Base-by-base conservation (phyloP, 306 rosid species). In the Inga oerstediana region DNA sequence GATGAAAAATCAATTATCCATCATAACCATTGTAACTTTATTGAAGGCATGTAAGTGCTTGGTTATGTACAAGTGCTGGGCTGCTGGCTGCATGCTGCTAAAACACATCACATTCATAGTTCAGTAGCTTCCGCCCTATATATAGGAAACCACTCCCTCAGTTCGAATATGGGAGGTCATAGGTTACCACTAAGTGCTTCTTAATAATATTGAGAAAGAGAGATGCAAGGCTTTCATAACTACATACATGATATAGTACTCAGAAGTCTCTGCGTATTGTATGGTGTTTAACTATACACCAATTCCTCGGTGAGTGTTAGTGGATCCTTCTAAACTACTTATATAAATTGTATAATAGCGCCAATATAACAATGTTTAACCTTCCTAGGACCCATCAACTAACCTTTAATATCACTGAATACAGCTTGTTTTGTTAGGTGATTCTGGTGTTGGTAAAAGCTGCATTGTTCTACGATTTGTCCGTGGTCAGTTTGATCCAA, bases 401-500 rank as follows among this genome's bases (percentile, higher is more conserved):
- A 81, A 87, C 79, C 70, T 69, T 78, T 74, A 64, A 67, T 86
- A 75, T 82, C 67, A 69, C 85, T 85, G 66, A 82, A 81, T 82
- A 73, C 92, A 97, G 98, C 97, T 97, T 78, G 99, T 97, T 80
- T 90, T 97, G 83, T 84, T 97, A 86, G 99, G 99, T 80, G 99
- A 97, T 89, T 97, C 99, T 83, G 99, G 99, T 51, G 99, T 97
- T 84, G 99, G 99, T 83, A 97, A 97, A 87, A 97, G 99, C 85
- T 97, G 99, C 76, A 97, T 97, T 88, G 99, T 97, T 81, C 97
- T 97, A 73, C 90, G 98, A 49, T 97, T 97, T 90, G 99, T 97
- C 72, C 98, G 99, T 79, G 99, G 99, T 80, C 98, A 90, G 85
- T 97, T 97, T 89, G 99, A 97, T 85, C 98, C 99, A 43, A 92